Percentiles rank a stretch among this genome's conserved stretches.
These are phyloP conservation scores for Arabidopsis suecica DNA, from an alignment of 345 rosid species.

Conservation along the genomic window DNA sequence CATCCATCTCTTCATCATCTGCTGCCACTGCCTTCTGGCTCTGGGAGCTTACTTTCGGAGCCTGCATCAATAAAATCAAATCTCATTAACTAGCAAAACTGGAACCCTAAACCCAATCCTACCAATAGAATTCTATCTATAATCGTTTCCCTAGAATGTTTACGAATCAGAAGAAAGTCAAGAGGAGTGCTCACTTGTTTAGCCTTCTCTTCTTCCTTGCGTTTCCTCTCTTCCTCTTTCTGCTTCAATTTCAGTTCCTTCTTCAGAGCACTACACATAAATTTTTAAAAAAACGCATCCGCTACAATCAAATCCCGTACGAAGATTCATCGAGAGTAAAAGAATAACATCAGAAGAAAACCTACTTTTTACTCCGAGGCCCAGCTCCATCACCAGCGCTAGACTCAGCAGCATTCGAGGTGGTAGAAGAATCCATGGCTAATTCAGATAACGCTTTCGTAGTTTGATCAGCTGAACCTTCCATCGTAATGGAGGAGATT, in stretches of 20 bases:
- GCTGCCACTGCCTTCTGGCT: conserved; percentile 47
- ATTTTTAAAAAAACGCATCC: neutral
- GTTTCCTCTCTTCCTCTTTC: conserved; percentile 79
- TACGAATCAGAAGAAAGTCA: conserved; percentile 9
- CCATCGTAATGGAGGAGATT: conserved; percentile 18
- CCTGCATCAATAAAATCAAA: conserved; percentile 16
- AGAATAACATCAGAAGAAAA: neutral
- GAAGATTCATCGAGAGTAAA: neutral
- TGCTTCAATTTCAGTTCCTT: conserved; percentile 75
- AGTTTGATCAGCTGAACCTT: conserved; percentile 28
- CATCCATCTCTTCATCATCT: conserved; percentile 98
- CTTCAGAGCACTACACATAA: conserved; percentile 73
- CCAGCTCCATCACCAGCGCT: conserved; percentile 47
- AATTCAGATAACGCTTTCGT: conserved; percentile 33
- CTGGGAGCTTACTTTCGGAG: conserved; percentile 31
- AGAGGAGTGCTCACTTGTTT: conserved; percentile 44
- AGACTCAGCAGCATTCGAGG: conserved; percentile 13
- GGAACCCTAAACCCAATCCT: neutral
- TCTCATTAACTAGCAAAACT: conserved; percentile 14
- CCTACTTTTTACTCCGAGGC: conserved; percentile 79
- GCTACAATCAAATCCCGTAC: conserved; percentile 7
- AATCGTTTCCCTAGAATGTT: neutral
- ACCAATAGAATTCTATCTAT: neutral
- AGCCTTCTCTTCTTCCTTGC: conserved; percentile 70
- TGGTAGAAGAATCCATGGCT: conserved; percentile 28